phyloP scores from a whole-genome alignment of 2,329 filamentous ascomycete genomes.

The Sarocladium brachiariae region DNA sequence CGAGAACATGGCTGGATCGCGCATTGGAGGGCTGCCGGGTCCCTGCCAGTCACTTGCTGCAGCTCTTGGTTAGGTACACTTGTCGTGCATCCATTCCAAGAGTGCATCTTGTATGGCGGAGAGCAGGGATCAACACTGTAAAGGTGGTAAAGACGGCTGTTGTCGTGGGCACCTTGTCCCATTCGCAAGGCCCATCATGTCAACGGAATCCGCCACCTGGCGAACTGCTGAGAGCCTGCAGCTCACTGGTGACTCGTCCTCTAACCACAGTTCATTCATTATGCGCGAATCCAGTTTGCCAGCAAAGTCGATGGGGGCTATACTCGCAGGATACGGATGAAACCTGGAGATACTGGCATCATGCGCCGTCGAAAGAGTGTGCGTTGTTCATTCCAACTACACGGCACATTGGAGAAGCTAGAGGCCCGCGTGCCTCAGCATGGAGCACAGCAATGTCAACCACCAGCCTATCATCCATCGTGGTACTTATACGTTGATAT shows the following conservation, averaged over 20 bases:
- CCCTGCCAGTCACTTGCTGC: neutral
- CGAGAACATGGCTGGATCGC: neutral
- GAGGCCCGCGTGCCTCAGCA: neutral
- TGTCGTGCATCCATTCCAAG: neutral
- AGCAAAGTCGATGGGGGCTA: neutral
- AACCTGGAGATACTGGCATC: neutral
- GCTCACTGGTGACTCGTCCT: neutral
- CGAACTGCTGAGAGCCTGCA: neutral
- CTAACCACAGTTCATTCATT: neutral
- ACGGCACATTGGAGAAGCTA: neutral
- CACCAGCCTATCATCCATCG: neutral
- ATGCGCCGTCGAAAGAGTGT: neutral
- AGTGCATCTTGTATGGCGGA: neutral
- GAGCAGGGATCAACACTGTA: neutral
- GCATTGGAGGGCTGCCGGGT: neutral
- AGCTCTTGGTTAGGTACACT: neutral
- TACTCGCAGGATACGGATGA: neutral
- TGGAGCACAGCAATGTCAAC: neutral
- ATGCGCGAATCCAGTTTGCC: neutral
- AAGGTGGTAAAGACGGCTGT: neutral
- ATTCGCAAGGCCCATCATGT: neutral
- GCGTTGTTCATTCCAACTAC: slow-evolving; percentile 1
- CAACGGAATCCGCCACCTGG: neutral
- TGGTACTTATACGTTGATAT: too few species aligned
- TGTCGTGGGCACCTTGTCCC: neutral